Base-by-base conservation (phyloP, 148 eudicot species). In the Heliamphora exappendiculata region DNA sequence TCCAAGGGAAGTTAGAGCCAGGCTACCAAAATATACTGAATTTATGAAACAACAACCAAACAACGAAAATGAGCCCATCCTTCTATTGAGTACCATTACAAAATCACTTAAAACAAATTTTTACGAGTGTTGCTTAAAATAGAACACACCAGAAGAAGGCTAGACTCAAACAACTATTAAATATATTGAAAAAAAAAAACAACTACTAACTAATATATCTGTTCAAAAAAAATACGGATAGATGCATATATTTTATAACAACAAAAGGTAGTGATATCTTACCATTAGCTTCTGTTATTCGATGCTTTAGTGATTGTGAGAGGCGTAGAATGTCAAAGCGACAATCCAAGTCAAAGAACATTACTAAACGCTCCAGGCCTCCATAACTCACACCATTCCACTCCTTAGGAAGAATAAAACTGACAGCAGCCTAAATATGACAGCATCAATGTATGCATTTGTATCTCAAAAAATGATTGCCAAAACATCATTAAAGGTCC, bases 261-360 rank as follows among this genome's bases (percentile, higher is more conserved):
- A 11, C 9, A 54, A 34, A n/a, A 72, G 20, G 69, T 26, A n/a
- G 12, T 4, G 29, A 74, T 57, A 67, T 67, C 78, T 7, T 81
- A 90, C 91, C 81, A 59, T 69, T 58, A 75, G 77, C 78, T 59
- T 57, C 77, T n/a, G 28, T 70, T 37, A 91, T 82, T 50, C 85
- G 85, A 70, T 81, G 78, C 81, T 80, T 86, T 22, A 94, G 81
- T 22, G 83, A 69, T 41, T 86, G 88, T 6, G 85, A 63, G 83
- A 94, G 81, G n/a, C 90, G 87, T 59, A 81, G 78, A 67, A 89
- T 75, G 77, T 94, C 98, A 54, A 91, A 88, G 55, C 98, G 97
- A 78, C 98, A 94, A 80, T 94, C 97, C 89, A 94, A 84, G 84
- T 94, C 98, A 72, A 94, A 55, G 72, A 85, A 94, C 81, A 90